Conservation (phyloP, 2,329 filamentous ascomycete genomes). For the Colletotrichum shisoi region DNA sequence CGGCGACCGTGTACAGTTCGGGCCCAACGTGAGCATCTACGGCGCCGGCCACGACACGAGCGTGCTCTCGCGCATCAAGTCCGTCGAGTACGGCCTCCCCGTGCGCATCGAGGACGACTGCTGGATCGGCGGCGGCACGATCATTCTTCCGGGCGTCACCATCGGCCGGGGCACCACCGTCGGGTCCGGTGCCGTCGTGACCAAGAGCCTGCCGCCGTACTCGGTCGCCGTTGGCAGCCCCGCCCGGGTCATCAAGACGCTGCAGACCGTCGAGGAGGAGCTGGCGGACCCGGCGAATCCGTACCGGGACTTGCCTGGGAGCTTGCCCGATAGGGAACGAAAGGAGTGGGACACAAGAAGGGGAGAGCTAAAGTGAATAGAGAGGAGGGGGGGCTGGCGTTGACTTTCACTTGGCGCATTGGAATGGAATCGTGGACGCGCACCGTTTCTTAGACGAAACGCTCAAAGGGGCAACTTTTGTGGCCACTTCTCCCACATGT, state of each 20-base stretch:
- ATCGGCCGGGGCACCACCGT: constrained; percentile 53
- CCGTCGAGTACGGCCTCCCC: constrained; percentile 59
- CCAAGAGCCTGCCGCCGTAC: constrained; percentile 49
- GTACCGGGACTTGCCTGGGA: constrained; percentile 22
- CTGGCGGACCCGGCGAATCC: constrained; percentile 23
- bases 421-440: too few species aligned
- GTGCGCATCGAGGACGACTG: constrained; percentile 58
- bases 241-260: constrained; percentile 46
- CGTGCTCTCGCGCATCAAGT: constrained; percentile 55
- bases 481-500: not conserved
- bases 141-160: constrained; percentile 53
- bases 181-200: constrained; percentile 52
- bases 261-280: constrained; percentile 35
- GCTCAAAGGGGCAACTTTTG: too few species aligned
- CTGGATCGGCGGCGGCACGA: constrained; percentile 58
- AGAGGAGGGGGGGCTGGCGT: too few species aligned
- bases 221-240: constrained; percentile 51
- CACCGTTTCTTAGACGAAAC: too few species aligned
- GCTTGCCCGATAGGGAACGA: constrained; percentile 9
- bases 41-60: constrained; percentile 62
- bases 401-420: too few species aligned
- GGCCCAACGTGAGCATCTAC: constrained; percentile 61
- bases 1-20: constrained; percentile 60
- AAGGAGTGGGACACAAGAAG: too few species aligned
- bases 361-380: too few species aligned